These are phyloP conservation scores for Fagopyrum homotropicum DNA, from an alignment of 148 eudicot genomes.

Conservation along the genomic window DNA sequence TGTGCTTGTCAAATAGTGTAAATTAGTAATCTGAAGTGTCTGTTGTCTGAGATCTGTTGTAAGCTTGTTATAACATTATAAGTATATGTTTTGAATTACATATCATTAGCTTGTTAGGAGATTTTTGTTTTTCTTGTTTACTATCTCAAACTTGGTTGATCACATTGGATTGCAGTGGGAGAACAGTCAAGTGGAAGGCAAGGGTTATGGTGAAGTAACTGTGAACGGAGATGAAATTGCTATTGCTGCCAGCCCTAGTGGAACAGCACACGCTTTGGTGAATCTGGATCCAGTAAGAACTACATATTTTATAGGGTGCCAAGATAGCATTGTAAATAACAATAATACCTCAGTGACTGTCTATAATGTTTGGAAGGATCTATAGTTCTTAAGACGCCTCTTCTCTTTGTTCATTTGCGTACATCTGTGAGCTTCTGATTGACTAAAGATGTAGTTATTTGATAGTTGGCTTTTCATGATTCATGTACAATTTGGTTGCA, in stretches of 20 bases:
- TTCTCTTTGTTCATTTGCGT: background rate
- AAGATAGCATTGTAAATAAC: conserved; percentile 49
- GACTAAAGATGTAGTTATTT: background rate
- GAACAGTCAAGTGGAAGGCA: conserved; percentile 29
- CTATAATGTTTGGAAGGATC: conserved; percentile 80
- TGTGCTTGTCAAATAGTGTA: background rate
- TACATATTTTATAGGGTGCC: conserved; percentile 79
- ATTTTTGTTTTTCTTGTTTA: background rate
- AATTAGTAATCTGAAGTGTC: background rate
- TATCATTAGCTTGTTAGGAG: background rate
- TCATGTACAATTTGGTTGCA: background rate
- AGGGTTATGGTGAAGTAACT: conserved; percentile 70
- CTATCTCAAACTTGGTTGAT: background rate
- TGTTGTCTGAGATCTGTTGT: background rate
- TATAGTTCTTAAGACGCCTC: conserved; percentile 22
- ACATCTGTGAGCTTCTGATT: background rate
- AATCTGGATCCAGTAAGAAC: conserved; percentile 57
- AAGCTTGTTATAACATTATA: background rate
- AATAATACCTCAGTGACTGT: conserved; percentile 54
- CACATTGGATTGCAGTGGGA: conserved; percentile 53
- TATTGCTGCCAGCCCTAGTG: conserved; percentile 68
- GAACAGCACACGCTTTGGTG: conserved; percentile 76
- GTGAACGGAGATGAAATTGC: conserved; percentile 72
- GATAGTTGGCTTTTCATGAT: background rate
- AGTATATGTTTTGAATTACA: background rate